A percentile compares a stretch with the other conserved stretches of the same genome.
Evolutionary conservation across 768 basidiomycete species (phyloP).

Genomic region (Leccinum disarticulatum): DNA sequence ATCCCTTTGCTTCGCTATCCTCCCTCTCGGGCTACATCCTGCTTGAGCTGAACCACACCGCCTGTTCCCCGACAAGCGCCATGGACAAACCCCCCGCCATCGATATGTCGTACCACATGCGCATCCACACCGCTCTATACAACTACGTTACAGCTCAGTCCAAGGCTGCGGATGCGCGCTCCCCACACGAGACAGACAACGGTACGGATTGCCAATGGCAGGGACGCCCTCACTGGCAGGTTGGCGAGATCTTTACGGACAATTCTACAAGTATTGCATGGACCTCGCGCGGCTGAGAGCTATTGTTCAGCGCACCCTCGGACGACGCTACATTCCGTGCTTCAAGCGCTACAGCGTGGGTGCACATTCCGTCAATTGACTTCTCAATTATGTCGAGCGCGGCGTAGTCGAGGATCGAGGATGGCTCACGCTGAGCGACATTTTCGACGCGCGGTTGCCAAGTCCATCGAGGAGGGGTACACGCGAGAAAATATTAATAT

Average conservation of each 20-base stretch:
- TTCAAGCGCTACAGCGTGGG: no score
- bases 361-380: no score
- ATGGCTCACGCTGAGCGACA: no score
- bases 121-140: conserved; percentile 80
- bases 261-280: no score
- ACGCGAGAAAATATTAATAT: no score
- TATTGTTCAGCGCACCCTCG: no score
- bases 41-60: conserved; percentile 75
- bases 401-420: no score
- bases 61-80: conserved; percentile 64
- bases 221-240: conserved; percentile 19
- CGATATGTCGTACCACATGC: conserved; percentile 70
- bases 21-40: conserved; percentile 74
- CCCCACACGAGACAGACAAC: conserved; percentile 4
- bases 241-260: conserved; percentile 57
- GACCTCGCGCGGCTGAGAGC: no score
- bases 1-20: conserved; percentile 70
- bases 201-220: conserved; percentile 14
- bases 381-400: no score
- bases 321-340: no score
- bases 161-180: conserved; percentile 40
- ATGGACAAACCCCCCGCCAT: conserved; percentile 64
- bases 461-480: no score
- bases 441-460: no score
- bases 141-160: conserved; percentile 71